Evolutionary conservation across 2,329 filamentous ascomycete species (phyloP).

Genomic region (Dothideomycetes sp.): DNA sequence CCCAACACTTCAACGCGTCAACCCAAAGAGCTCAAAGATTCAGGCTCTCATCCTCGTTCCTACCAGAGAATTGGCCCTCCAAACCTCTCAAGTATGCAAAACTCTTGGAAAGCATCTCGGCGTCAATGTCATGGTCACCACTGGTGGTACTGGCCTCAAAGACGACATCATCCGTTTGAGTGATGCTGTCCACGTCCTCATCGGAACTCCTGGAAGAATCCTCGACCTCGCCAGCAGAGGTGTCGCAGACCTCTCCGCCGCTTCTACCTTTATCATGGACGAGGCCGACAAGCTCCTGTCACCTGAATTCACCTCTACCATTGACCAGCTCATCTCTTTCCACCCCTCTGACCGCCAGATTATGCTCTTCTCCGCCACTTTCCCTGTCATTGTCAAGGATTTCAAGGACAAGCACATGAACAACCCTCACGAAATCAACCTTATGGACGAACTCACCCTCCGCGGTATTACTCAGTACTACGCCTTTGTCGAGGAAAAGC

Average conservation of each 20-base stretch:
- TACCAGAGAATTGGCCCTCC: conserved; percentile 90
- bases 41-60: conserved; percentile 95
- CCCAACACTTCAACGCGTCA: conserved; percentile 87
- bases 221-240: conserved; percentile 93
- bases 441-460: conserved; percentile 98
- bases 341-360: conserved; percentile 96
- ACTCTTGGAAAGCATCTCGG: conserved; percentile 93
- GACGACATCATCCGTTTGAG: conserved; percentile 94
- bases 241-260: conserved; percentile 90
- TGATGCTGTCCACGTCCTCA: conserved; percentile 92
- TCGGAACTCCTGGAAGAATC: conserved; percentile 93
- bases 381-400: conserved; percentile 90
- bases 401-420: conserved; percentile 98
- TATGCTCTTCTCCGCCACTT: conserved; percentile 98
- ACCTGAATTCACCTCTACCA: conserved; percentile 91
- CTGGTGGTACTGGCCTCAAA: conserved; percentile 85
- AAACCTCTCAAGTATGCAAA: conserved; percentile 99
- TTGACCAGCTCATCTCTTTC: conserved; percentile 89
- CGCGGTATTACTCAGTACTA: conserved; percentile 99
- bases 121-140: conserved; percentile 98
- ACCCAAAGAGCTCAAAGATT: conserved; percentile 91
- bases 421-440: conserved; percentile 94
- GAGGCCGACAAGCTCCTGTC: conserved; percentile 97
- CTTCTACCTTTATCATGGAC: conserved; percentile 98
- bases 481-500: conserved; percentile 97